phyloP scores from a whole-genome alignment of 1,284 basidiomycete species.

The Boletellus sp. region DNA sequence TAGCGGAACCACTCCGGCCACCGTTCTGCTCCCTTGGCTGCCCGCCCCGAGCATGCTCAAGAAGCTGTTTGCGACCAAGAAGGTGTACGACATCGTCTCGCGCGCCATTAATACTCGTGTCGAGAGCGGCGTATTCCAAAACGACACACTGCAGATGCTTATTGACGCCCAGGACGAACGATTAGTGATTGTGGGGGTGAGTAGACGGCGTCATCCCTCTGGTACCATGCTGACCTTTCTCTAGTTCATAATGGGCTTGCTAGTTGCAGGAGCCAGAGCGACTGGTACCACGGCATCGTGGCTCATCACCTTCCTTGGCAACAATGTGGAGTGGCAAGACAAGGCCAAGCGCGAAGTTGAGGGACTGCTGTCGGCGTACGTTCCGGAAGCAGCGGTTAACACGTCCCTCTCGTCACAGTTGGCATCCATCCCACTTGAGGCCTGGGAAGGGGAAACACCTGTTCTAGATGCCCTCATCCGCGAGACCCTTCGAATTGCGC shows the following conservation, averaged over 20 bases:
- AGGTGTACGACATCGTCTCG: slow-evolving; percentile 65
- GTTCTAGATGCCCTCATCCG: slow-evolving; percentile 65
- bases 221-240: slow-evolving; percentile 18
- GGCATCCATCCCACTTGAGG: slow-evolving; percentile 57
- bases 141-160: slow-evolving; percentile 70
- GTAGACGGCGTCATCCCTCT: slow-evolving; percentile 27
- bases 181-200: slow-evolving; percentile 62
- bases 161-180: slow-evolving; percentile 64
- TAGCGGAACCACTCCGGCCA: slow-evolving; percentile 63
- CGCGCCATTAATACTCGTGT: slow-evolving; percentile 52
- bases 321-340: slow-evolving; percentile 56
- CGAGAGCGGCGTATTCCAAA: slow-evolving; percentile 48
- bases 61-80: slow-evolving; percentile 65
- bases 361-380: slow-evolving; percentile 52
- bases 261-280: slow-evolving; percentile 70
- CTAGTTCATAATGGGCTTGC: slow-evolving; percentile 74
- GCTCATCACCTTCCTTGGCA: slow-evolving; percentile 65
- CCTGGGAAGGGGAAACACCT: slow-evolving; percentile 65
- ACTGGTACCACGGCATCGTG: slow-evolving; percentile 76
- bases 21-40: slow-evolving; percentile 68
- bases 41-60: slow-evolving; percentile 65
- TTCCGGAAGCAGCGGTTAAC: slow-evolving; percentile 14
- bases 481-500: slow-evolving; percentile 70
- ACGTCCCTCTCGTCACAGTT: slow-evolving; percentile 46
- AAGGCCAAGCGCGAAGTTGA: slow-evolving; percentile 59